phyloP scores from a whole-genome alignment of 2,329 filamentous ascomycete species.

The Penicillium psychrosexuale region DNA sequence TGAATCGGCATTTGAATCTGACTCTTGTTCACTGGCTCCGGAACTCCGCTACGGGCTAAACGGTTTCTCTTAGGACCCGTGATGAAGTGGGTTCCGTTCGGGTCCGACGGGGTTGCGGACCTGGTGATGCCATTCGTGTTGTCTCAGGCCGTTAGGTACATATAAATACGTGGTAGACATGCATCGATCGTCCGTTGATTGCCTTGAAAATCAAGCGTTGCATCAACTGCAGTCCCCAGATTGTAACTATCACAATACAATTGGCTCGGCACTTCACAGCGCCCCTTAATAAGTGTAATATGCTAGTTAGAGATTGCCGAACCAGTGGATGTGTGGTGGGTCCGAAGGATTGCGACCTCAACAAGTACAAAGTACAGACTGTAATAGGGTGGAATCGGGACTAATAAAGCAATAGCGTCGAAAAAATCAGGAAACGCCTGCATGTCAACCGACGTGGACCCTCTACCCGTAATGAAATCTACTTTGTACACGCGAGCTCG shows the following conservation, averaged over 20 bases:
- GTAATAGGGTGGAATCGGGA: neutral
- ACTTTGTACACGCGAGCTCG: neutral
- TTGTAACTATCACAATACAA: neutral
- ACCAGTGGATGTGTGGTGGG: conserved; percentile 6
- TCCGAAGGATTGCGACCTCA: neutral
- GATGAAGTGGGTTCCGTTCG: conserved; percentile 8
- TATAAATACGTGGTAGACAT: neutral
- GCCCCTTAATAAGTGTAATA: neutral
- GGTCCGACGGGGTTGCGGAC: neutral
- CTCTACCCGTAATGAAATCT: neutral
- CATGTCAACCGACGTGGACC: neutral
- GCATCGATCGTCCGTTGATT: neutral
- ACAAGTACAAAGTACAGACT: neutral
- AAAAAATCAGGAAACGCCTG: conserved; percentile 5
- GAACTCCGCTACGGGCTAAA: conserved; percentile 19
- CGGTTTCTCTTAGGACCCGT: conserved; percentile 10
- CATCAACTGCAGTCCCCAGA: too few species aligned
- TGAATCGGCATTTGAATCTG: neutral
- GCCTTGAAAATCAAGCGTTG: too few species aligned
- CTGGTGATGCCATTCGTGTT: neutral
- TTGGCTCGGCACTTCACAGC: neutral
- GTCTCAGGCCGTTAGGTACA: too few species aligned
- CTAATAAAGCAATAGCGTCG: neutral
- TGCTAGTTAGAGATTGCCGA: neutral
- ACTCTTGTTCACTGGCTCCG: neutral